A percentile compares a stretch with the other conserved stretches of the same genome.
Evolutionary conservation across 495 filamentous ascomycete genomes (phyloP).

Genomic region (Neohortaea acidophila): DNA sequence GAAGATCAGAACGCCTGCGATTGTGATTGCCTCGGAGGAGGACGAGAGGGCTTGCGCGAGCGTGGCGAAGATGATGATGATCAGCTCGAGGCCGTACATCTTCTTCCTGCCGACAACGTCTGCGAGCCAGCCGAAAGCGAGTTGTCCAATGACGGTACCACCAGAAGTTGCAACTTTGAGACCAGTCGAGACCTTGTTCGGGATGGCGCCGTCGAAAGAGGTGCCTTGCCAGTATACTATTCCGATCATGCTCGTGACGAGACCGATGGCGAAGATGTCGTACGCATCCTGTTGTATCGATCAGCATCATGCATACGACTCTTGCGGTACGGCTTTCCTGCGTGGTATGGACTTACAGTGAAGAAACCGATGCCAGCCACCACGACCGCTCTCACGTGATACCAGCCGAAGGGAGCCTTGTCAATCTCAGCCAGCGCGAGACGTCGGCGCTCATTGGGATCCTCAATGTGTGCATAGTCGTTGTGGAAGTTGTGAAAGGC

Average conservation of each 20-base stretch:
- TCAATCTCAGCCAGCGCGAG: conserved; percentile 66
- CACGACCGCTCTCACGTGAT: conserved; percentile 56
- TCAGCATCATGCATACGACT: no score
- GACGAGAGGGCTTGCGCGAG: conserved; percentile 62
- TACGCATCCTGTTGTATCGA: conserved; percentile 46
- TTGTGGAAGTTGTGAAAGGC: conserved; percentile 27
- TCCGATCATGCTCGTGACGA: conserved; percentile 44
- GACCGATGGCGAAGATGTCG: conserved; percentile 69
- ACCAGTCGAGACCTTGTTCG: conserved; percentile 50
- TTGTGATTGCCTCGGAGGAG: conserved; percentile 48
- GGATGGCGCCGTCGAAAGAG: conserved; percentile 32
- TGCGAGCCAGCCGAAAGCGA: conserved; percentile 66
- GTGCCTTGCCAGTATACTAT: conserved; percentile 55
- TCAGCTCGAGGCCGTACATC: conserved; percentile 82
- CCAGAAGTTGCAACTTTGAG: conserved; percentile 82
- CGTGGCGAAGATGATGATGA: conserved; percentile 75
- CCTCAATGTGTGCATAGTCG: conserved; percentile 46
- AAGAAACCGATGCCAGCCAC: conserved; percentile 82
- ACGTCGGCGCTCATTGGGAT: conserved; percentile 60
- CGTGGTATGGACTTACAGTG: conserved; percentile 35
- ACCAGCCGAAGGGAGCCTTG: conserved; percentile 66
- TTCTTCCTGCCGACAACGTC: conserved; percentile 65
- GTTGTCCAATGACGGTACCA: conserved; percentile 73
- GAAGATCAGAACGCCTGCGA: conserved; percentile 69
- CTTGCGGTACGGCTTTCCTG: no score